Percentiles rank a stretch among this genome's conserved stretches.
Evolutionary conservation across 2,329 filamentous ascomycete species (phyloP).

Genomic region (Aureobasidium sp.): DNA sequence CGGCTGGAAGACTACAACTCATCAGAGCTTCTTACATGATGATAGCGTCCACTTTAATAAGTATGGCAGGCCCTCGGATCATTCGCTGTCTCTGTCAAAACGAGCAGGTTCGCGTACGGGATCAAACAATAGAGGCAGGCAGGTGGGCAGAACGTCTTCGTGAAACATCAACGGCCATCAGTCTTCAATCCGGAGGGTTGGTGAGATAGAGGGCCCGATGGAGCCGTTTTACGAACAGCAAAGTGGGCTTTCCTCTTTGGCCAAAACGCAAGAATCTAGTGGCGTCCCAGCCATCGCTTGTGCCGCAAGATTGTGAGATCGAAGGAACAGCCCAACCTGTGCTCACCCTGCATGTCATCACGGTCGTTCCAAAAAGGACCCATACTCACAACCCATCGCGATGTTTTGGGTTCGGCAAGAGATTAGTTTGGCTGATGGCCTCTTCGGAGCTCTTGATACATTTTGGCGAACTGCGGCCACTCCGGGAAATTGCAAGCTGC

Average conservation of each 20-base stretch:
- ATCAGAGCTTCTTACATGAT: not conserved
- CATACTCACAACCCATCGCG: not conserved
- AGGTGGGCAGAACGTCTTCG: slow-evolving; percentile 12
- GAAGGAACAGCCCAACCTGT: not conserved
- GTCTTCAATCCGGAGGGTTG: slow-evolving; percentile 1
- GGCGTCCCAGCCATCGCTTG: slow-evolving; percentile 14
- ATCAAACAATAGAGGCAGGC: slow-evolving; percentile 16
- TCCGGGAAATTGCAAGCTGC: slow-evolving; percentile 9
- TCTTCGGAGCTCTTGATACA: slow-evolving; percentile 1
- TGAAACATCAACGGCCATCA: slow-evolving; percentile 16
- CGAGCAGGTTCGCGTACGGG: slow-evolving; percentile 7
- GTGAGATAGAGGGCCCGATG: slow-evolving; percentile 3
- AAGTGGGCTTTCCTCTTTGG: slow-evolving; percentile 1
- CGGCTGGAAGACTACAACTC: slow-evolving; percentile 5
- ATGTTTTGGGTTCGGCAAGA: slow-evolving; percentile 1
- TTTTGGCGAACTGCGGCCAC: not conserved
- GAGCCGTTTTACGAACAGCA: slow-evolving; percentile 12
- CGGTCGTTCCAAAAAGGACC: not conserved
- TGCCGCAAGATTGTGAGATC: slow-evolving; percentile 5
- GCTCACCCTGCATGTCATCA: slow-evolving; percentile 11
- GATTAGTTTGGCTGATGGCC: not conserved
- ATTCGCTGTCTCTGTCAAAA: not conserved
- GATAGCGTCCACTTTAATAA: slow-evolving; percentile 16
- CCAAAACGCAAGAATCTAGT: slow-evolving; percentile 2
- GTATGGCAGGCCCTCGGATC: not conserved